phyloP scores from a whole-genome alignment of 345 rosid species.

The Salix arbutifolia region DNA sequence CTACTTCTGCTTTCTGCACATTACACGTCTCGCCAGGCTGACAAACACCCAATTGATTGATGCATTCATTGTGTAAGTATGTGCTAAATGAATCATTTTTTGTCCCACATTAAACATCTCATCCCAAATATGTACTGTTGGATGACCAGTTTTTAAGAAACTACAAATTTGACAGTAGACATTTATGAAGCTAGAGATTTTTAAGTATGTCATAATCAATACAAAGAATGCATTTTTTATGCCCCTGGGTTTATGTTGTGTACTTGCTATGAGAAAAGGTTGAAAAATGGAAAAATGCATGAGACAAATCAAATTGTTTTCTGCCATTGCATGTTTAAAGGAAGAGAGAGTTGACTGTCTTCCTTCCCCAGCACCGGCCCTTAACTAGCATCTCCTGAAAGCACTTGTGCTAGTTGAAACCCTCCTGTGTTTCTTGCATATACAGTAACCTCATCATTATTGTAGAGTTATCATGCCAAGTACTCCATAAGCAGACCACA shows the following conservation, averaged over 20 bases:
- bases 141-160: not conserved
- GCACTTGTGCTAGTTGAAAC: not conserved
- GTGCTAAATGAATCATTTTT: not conserved
- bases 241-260: not conserved
- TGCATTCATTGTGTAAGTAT: conserved; percentile 27
- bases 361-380: not conserved
- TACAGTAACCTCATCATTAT: not conserved
- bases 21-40: conserved; percentile 92
- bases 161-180: not conserved
- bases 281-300: not conserved
- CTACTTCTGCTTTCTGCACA: conserved; percentile 88
- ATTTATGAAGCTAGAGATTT: not conserved
- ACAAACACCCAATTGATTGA: conserved; percentile 86
- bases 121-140: not conserved
- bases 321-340: not conserved
- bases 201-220: not conserved
- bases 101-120: not conserved
- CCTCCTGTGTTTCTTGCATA: not conserved
- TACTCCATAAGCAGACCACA: not conserved
- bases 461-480: not conserved
- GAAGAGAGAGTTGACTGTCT: not conserved
- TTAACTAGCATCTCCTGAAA: not conserved
- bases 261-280: not conserved
- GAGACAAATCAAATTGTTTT: not conserved
- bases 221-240: not conserved